phyloP scores from a whole-genome alignment of 345 rosid genomes.

The Gossypium australe region DNA sequence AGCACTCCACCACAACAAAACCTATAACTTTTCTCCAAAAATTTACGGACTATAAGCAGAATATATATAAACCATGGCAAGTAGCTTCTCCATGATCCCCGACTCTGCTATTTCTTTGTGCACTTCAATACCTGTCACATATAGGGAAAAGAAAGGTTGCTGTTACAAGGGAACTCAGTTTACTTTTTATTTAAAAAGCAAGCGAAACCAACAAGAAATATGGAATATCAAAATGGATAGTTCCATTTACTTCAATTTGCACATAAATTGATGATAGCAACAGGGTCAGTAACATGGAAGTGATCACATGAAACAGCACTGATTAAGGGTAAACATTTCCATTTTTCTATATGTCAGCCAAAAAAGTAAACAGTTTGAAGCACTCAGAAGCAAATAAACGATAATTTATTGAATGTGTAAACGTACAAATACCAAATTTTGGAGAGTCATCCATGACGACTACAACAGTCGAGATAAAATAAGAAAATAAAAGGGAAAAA shows the following conservation, averaged over 20 bases:
- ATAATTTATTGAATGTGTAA: neutral
- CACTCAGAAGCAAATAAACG: neutral
- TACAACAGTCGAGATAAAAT: neutral
- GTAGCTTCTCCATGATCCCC: constrained; percentile 15
- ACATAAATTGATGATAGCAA: neutral
- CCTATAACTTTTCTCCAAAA: constrained; percentile 13
- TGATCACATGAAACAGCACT: constrained; percentile 1
- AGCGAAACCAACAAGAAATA: neutral
- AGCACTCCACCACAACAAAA: neutral
- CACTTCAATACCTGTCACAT: constrained; percentile 17
- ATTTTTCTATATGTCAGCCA: neutral
- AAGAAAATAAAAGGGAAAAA: too few species aligned
- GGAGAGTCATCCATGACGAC: constrained; percentile 4
- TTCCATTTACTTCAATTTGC: neutral
- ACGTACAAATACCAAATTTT: neutral
- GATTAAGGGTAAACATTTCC: neutral
- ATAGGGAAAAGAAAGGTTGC: neutral
- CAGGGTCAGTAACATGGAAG: neutral
- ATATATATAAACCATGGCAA: constrained; percentile 19
- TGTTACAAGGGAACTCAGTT: neutral
- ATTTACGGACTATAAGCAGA: constrained; percentile 11
- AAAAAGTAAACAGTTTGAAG: constrained; percentile 2
- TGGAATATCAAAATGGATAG: neutral
- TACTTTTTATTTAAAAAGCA: neutral
- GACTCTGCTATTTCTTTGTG: neutral